Percentiles rank a stretch among this genome's conserved stretches.
Conservation (phyloP, 306 rosid species). For the Prunus davidiana region DNA sequence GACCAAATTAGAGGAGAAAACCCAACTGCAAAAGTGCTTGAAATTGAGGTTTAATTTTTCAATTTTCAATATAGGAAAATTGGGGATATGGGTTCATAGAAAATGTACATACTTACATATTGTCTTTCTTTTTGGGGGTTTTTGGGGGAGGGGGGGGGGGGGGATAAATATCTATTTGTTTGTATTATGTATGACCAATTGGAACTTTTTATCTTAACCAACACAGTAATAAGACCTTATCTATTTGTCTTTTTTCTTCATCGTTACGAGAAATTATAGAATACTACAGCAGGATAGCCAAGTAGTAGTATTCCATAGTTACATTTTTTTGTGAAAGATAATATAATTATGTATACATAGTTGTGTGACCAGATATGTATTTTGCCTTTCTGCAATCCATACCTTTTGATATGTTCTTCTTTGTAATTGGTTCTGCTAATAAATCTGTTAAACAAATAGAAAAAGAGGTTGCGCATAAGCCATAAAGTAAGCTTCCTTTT, state of each 20-base stretch:
- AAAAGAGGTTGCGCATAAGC: constrained; percentile 3
- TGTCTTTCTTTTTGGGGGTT: not conserved
- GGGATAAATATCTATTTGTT: not conserved
- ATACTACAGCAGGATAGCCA: too few relatives aligned
- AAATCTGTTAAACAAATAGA: not conserved
- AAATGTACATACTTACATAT: not conserved
- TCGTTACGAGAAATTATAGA: too few relatives aligned
- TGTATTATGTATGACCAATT: not conserved
- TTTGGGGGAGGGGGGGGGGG: too few relatives aligned
- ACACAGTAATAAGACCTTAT: not conserved
- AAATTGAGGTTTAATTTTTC: constrained; percentile 18
- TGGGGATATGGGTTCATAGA: constrained; percentile 1
- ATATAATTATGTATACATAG: not conserved
- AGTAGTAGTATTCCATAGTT: not conserved
- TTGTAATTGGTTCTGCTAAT: not conserved
- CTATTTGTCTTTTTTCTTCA: not conserved
- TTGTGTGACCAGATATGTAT: not conserved
- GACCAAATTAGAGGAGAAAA: constrained; percentile 3
- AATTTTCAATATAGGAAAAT: constrained; percentile 1
- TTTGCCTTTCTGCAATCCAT: not conserved
- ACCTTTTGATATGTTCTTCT: not conserved
- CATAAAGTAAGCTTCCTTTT: not conserved
- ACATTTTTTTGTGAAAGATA: not conserved
- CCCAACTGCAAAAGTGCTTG: constrained; percentile 30
- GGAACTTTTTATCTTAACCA: not conserved